Conservation (phyloP, 768 basidiomycete species). For the Mycena chlorophos region DNA sequence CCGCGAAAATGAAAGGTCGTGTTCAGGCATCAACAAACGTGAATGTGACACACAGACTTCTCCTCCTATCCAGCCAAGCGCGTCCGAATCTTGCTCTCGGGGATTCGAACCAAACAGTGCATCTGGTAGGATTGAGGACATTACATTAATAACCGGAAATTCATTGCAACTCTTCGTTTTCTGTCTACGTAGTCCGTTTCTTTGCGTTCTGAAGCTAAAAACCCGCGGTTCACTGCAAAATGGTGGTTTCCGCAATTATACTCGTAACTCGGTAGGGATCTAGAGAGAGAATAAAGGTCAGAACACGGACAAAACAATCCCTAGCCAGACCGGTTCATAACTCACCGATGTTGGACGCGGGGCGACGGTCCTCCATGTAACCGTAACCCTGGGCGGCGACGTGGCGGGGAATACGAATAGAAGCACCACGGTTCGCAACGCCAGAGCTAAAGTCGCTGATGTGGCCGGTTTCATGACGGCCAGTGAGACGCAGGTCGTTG, state of each 20-base stretch:
- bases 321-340: conserved; percentile 9
- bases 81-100: no score
- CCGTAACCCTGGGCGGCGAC: conserved; percentile 92
- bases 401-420: conserved; percentile 93
- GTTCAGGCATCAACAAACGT: conserved; percentile 41
- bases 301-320: conserved; percentile 3
- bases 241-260: conserved; percentile 87
- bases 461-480: conserved; percentile 96
- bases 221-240: conserved; percentile 55
- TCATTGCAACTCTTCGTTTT: conserved; percentile 3
- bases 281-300: conserved; percentile 30
- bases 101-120: no score
- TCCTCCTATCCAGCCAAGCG: no score
- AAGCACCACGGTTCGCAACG: conserved; percentile 96
- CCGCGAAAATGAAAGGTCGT: conserved; percentile 54
- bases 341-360: conserved; percentile 95
- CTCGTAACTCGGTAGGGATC: conserved; percentile 94
- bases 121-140: neutral
- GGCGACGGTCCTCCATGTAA: conserved; percentile 95
- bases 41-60: neutral
- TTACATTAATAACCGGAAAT: neutral
- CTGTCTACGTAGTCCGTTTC: conserved; percentile 2
- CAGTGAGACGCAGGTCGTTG: conserved; percentile 94
- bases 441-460: conserved; percentile 90
- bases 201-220: neutral